These are phyloP conservation scores for Clavulina sp. DNA, from an alignment of 768 basidiomycete genomes.

Conservation along the genomic window DNA sequence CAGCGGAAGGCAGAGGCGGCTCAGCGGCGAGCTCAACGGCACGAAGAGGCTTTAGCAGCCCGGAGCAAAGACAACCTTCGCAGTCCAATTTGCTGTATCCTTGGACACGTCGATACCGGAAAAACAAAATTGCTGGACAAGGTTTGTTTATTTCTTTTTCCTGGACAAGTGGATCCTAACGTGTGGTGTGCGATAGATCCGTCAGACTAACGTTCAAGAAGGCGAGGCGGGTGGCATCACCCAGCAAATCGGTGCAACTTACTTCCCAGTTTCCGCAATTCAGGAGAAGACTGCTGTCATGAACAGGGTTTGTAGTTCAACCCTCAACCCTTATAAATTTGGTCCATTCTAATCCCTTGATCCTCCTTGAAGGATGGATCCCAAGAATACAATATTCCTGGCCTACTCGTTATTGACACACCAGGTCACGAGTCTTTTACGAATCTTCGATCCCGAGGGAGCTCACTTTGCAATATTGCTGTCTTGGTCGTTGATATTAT, in stretches of 20 bases:
- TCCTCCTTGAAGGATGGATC: constrained; percentile 18
- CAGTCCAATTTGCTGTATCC: constrained; percentile 94
- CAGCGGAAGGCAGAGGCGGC: constrained; percentile 75
- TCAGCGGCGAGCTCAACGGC: constrained; percentile 55
- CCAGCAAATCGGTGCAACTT: constrained; percentile 98
- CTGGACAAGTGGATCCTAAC: not conserved
- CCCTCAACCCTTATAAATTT: too few relatives aligned
- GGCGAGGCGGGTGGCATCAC: constrained; percentile 99
- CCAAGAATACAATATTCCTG: constrained; percentile 88
- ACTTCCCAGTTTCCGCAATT: constrained; percentile 94
- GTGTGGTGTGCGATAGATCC: constrained; percentile 41
- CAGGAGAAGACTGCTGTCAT: constrained; percentile 83
- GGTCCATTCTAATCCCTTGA: not conserved
- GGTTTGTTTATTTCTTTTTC: constrained; percentile 27
- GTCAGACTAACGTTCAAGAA: constrained; percentile 98
- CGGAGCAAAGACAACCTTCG: constrained; percentile 79
- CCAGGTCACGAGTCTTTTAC: constrained; percentile 99
- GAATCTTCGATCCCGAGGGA: constrained; percentile 86
- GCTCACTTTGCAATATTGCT: constrained; percentile 95
- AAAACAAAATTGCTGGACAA: constrained; percentile 97
- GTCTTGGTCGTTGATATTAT: constrained; percentile 98
- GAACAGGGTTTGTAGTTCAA: constrained; percentile 41
- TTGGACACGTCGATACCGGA: constrained; percentile 98
- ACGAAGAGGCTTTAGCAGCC: constrained; percentile 71
- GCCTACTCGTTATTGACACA: constrained; percentile 90